Evolutionary conservation across 2,329 filamentous ascomycete genomes (phyloP), one percentile per base, ranked within the genome.

Genomic region (Fusarium udum): DNA sequence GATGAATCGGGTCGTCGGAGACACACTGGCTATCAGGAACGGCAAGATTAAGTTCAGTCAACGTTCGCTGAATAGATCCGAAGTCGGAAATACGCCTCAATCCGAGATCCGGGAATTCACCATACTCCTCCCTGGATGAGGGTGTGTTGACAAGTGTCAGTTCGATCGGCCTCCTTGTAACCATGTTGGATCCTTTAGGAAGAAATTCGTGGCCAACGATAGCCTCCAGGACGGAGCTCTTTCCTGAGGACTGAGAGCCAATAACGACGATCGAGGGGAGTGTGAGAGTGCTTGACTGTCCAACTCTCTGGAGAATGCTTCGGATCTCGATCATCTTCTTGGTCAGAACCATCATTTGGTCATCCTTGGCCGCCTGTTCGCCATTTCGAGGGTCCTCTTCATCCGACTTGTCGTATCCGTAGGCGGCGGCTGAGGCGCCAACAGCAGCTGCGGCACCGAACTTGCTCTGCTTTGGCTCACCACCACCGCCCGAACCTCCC

Each of bases 251-350:
- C 81, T 99, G 96, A 5, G 96, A 99, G 31, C 96, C 96, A 76
- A 99, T 98, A 42, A 99, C 96, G n/a, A 99, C 96, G 65, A 99
- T 99, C 0, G 97, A 98, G 1, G 96, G 96, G 28, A 99, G 85
- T 3, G 93, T 95, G 72, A 99, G 85, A 7, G 93, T 91, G 73
- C 92, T 94, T 2, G 95, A 97, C 84, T 99, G 95, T 39, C 95
- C 97, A 52, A 99, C 93, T 32, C 92, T 94, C 79, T 97, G 93
- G 31, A 99, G 87, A 64, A 99, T 94, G 75, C 92, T 95, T 75
- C 97, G 89, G 64, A 99, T 98, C 85, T 99, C 96, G 79, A 99
- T 99, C 96, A 99, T 99, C 85, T 98, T 98, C 85, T 96, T 95
- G 4, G 97, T 99, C 79, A 99, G 86, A 75, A 98, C 88, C 96